Evolutionary conservation across 192 early-diverging fungal species (phyloP), one percentile per base, ranked within the genome.

Genomic region (Piromyces finnis): DNA sequence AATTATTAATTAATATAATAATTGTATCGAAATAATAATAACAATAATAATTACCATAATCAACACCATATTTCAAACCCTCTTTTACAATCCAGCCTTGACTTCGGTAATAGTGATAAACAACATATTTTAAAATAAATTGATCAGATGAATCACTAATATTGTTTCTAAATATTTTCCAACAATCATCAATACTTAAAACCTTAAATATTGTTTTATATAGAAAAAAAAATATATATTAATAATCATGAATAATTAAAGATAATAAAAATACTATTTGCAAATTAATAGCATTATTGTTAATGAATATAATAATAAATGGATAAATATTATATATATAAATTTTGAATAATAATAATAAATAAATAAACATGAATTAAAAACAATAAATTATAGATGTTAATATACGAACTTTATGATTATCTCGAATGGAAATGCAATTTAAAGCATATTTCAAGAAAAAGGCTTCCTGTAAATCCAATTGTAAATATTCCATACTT

Each of bases 1-100:
- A 3, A 35, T 7, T 7, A 35, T 35, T 35, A 35, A 35, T 35
- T 35, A 35, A 7, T 35, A 35, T 35, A n/a, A 35, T 35, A 35
- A 7, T 7, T 32, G 9, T 51, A 51, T 51, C 18, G 7, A 17
- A 15, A 39, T 39, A 39, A 39, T 15, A 51, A 51, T 51, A 22
- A 51, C 3, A 32, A 51, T 51, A 22, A 28, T 59, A 16, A 83
- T 77, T 83, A 91, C 90, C 84, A 82, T 90, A 95, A 82, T 96
- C 93, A 3, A 92, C 85, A 12, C 93, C 94, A 84, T 94, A 97
- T 83, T 97, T 97, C 39, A 93, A 79, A 4, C 95, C 95, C 80
- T 89, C 87, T 83, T 89, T 89, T 5, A 94, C 93, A 14, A 94
- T 89, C 95, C 95, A 97, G 2, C 94, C 93, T 17, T 86, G 87